Evolutionary conservation across 441 rosid species (phyloP).

Genomic region (Erysimum cheiri): DNA sequence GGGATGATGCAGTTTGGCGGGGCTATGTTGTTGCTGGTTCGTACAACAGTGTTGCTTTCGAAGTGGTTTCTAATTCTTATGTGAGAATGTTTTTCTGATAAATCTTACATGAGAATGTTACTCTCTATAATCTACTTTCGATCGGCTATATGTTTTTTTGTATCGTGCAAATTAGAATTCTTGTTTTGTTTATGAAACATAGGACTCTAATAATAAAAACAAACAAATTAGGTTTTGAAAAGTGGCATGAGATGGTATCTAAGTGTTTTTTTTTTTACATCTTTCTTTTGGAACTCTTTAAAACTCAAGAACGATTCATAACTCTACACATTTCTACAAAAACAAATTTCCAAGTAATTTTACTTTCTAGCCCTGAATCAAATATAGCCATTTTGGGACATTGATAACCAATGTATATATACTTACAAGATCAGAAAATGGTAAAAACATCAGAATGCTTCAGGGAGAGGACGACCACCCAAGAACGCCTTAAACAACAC

Average conservation of each 20-base stretch:
- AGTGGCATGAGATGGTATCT: neutral
- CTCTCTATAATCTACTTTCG: conserved; percentile 2
- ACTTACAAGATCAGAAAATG: conserved; percentile 28
- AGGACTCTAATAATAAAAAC: neutral
- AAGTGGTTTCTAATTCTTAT: conserved; percentile 31
- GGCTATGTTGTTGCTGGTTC: conserved; percentile 42
- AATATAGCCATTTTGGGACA: neutral
- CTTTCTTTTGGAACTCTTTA: neutral
- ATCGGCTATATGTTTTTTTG: neutral
- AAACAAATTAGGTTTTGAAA: neutral
- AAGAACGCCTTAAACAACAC: conserved; percentile 86
- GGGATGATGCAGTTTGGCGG: conserved; percentile 28
- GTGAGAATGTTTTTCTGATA: neutral
- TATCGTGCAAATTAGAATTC: neutral
- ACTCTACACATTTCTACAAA: neutral
- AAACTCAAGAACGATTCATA: conserved; percentile 4
- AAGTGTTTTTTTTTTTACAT: neutral
- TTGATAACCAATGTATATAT: conserved; percentile 19
- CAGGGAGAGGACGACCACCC: conserved; percentile 68
- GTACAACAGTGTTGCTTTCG: conserved; percentile 28
- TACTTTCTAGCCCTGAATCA: neutral
- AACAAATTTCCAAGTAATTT: conserved; percentile 3
- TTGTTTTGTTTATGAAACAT: conserved; percentile 11
- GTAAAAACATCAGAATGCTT: conserved; percentile 61
- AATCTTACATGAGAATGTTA: neutral